Conservation (phyloP, 257 asterid genomes). For the Misopates orontium region DNA sequence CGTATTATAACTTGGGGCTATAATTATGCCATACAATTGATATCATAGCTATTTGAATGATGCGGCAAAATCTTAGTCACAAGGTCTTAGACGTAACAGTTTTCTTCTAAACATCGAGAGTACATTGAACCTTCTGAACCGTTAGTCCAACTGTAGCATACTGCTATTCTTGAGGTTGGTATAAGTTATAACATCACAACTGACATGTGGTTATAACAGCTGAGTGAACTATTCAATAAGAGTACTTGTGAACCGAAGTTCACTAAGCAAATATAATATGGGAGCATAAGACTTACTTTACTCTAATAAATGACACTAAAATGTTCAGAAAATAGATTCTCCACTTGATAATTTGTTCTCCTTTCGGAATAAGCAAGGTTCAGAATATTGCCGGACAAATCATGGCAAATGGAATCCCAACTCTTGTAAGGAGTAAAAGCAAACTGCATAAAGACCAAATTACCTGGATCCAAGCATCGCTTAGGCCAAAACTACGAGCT, state of each 20-base stretch:
- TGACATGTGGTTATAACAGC: neutral
- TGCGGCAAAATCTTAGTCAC: no score
- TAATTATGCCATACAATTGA: no score
- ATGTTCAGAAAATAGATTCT: neutral
- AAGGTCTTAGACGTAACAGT: no score
- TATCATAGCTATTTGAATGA: no score
- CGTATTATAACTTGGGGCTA: no score
- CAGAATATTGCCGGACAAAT: conserved; percentile 3
- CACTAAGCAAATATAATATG: neutral
- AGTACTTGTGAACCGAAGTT: neutral
- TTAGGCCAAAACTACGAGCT: conserved; percentile 98
- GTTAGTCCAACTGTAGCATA: no score
- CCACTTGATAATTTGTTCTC: neutral
- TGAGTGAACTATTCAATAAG: neutral
- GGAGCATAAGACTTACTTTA: neutral
- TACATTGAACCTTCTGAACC: no score
- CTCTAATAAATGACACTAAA: neutral
- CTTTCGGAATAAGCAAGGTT: neutral
- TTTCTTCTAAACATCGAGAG: no score
- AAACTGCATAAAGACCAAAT: conserved; percentile 19
- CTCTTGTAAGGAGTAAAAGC: conserved; percentile 12
- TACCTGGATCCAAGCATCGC: conserved; percentile 95
- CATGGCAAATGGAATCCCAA: conserved; percentile 3
- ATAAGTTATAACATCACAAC: neutral
- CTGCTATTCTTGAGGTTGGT: neutral